Evolutionary conservation across 2,329 filamentous ascomycete genomes (phyloP).

Genomic region (Aspergillus fijiensis): DNA sequence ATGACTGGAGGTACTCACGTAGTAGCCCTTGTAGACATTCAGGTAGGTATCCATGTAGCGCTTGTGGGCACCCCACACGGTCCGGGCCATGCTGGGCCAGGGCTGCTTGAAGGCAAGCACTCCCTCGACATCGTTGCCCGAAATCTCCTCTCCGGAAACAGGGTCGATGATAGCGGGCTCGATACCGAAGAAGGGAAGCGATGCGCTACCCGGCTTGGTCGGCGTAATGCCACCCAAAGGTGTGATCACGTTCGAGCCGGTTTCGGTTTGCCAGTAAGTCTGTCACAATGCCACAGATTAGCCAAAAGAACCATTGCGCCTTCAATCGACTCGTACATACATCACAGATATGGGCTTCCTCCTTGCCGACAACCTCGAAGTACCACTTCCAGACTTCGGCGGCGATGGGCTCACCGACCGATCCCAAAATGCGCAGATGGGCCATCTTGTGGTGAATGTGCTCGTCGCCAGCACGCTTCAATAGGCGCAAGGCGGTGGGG

Average conservation of each 20-base stretch:
- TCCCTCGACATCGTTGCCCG: conserved; percentile 95
- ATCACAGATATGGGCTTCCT: conserved; percentile 89
- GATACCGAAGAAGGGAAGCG: conserved; percentile 96
- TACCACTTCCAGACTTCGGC: conserved; percentile 99
- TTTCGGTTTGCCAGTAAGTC: conserved; percentile 99
- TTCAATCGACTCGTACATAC: conserved; percentile 57
- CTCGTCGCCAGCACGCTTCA: conserved; percentile 94
- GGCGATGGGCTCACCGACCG: conserved; percentile 95
- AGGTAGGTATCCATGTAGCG: conserved; percentile 98
- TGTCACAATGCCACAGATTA: conserved; percentile 38
- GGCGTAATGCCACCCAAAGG: conserved; percentile 90
- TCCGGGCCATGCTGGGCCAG: conserved; percentile 98
- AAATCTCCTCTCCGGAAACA: conserved; percentile 86
- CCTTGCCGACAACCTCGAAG: conserved; percentile 89
- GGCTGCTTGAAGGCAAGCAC: conserved; percentile 95
- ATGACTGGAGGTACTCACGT: conserved; percentile 61
- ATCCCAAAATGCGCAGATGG: conserved; percentile 83
- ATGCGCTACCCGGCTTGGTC: conserved; percentile 94
- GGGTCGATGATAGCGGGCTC: conserved; percentile 97
- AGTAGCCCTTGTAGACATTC: conserved; percentile 97
- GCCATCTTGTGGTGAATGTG: conserved; percentile 89
- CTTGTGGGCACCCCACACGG: conserved; percentile 96
- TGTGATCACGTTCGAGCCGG: conserved; percentile 92
- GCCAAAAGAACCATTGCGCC: too few relatives aligned
- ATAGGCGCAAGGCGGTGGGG: conserved; percentile 83